These are phyloP conservation scores for Alternaria gansuensis DNA, from an alignment of 2,329 filamentous ascomycete genomes.

Conservation along the genomic window DNA sequence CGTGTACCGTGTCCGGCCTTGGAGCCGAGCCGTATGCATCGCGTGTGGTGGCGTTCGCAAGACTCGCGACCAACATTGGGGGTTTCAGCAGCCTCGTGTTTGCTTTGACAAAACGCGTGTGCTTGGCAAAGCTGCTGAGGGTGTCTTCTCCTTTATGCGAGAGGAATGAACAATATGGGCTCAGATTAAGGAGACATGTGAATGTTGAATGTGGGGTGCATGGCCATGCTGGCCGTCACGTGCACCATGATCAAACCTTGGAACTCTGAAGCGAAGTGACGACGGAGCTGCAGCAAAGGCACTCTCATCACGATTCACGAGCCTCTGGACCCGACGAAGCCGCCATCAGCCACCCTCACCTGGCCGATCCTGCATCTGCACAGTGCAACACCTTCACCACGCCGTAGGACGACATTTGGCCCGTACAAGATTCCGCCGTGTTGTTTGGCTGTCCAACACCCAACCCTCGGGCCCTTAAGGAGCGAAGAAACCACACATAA, in stretches of 20 bases:
- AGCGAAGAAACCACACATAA: slow-evolving; percentile 29
- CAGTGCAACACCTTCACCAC: slow-evolving; percentile 14
- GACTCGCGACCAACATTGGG: slow-evolving; percentile 6
- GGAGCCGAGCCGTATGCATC: slow-evolving; percentile 21
- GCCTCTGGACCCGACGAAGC: slow-evolving; percentile 30
- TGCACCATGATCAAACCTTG: slow-evolving; percentile 23
- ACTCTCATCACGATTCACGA: slow-evolving; percentile 42
- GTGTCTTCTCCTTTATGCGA: slow-evolving; percentile 38
- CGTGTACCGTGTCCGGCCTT: slow-evolving; percentile 12
- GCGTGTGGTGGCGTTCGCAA: slow-evolving; percentile 9
- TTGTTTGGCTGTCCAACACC: slow-evolving; percentile 42
- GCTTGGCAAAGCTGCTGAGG: slow-evolving; percentile 15
- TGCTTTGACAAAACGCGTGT: slow-evolving; percentile 13
- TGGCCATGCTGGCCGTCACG: slow-evolving; percentile 24
- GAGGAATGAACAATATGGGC: slow-evolving; percentile 17
- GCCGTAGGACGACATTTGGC: slow-evolving; percentile 17
- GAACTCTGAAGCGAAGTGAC: slow-evolving; percentile 40
- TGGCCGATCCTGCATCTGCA: slow-evolving; percentile 20
- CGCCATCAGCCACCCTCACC: slow-evolving; percentile 20
- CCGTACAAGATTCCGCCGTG: slow-evolving; percentile 17
- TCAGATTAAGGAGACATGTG: slow-evolving; percentile 39
- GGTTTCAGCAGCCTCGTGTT: slow-evolving; percentile 9
- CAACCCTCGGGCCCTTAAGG: slow-evolving; percentile 32
- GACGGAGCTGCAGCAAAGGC: slow-evolving; percentile 34
- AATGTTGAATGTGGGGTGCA: slow-evolving; percentile 22